Evolutionary conservation across 306 rosid species (phyloP), one percentile per base, ranked within the genome.

Genomic region (Lagenaria siceraria): DNA sequence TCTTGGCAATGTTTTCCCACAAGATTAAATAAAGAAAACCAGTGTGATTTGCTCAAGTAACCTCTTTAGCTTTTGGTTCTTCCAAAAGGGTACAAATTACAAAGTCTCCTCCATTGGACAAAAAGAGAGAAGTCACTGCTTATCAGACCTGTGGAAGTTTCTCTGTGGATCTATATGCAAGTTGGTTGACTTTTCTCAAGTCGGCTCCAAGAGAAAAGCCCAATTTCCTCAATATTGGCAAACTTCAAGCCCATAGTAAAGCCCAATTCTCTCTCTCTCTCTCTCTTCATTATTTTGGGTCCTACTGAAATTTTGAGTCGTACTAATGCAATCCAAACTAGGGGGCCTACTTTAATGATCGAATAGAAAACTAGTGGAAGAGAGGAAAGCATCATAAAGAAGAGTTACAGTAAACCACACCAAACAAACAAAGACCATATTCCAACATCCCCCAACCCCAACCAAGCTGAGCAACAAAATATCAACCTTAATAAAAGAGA

Each of bases 371-470:
- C 74, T 25, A 83, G 79, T 76, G 78, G 74, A 66, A 65, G 78
- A 78, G 81, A 83, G 55, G n/a, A 78, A 61, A 33, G 35, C 62
- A 52, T 38, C 40, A 59, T 68, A 61, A 79, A 81, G 84, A 78
- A 64, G 80, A 55, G 80, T 71, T 68, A 78, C 81, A 75, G 79
- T 79, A 8, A 46, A 54, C 24, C 40, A 74, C 75, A 46, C 80
- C 81, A 55, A 73, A 53, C 71, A 51, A n/a, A 18, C 61, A 55
- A 8, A 60, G 35, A 79, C 68, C 36, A n/a, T 25, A 74, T 17
- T 74, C 46, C 62, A 27, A 74, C 48, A 53, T 52, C 53, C 46
- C 46, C 46, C 46, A 40, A 43, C 33, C 49, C 36, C 24, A 53
- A 13, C 22, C 43, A 56, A 74, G 5, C 43, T 0, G 33, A 15